Conservation (phyloP, 306 rosid species). For the Prunus fruticosa region DNA sequence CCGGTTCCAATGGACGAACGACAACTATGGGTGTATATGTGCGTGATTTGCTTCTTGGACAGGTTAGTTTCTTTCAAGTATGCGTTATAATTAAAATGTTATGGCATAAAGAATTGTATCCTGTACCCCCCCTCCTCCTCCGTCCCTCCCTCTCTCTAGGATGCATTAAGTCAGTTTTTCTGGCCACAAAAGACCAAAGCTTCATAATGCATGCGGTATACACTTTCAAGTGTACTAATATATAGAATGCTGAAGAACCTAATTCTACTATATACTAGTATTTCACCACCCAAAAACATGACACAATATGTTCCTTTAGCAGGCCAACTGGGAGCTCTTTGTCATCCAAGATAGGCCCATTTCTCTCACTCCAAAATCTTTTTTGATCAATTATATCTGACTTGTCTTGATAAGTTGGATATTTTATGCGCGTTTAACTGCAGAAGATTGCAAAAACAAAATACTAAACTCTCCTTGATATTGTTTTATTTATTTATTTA, state of each 20-base stretch:
- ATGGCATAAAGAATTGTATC: not conserved
- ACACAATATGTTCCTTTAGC: not conserved
- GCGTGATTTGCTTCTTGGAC: conserved; percentile 99
- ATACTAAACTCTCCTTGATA: not conserved
- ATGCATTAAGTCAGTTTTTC: not conserved
- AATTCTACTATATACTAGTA: not conserved
- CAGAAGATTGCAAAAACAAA: not conserved
- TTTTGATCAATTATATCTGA: not conserved
- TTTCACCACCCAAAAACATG: not conserved
- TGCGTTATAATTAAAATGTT: not conserved
- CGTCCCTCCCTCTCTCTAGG: not conserved
- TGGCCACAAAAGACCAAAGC: not conserved
- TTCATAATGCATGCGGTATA: not conserved
- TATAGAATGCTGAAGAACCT: not conserved
- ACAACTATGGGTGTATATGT: conserved; percentile 92
- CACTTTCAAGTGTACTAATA: not conserved
- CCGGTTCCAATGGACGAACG: conserved; percentile 94
- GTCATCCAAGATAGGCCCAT: not conserved
- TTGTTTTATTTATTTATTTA: not conserved
- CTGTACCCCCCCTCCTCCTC: not conserved
- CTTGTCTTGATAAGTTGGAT: not conserved
- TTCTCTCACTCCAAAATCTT: not conserved
- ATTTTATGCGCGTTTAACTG: not conserved
- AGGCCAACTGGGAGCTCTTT: not conserved
- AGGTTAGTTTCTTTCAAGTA: conserved; percentile 50